Evolutionary conservation across 2,329 filamentous ascomycete species (phyloP).

Genomic region (Capronia coronata): DNA sequence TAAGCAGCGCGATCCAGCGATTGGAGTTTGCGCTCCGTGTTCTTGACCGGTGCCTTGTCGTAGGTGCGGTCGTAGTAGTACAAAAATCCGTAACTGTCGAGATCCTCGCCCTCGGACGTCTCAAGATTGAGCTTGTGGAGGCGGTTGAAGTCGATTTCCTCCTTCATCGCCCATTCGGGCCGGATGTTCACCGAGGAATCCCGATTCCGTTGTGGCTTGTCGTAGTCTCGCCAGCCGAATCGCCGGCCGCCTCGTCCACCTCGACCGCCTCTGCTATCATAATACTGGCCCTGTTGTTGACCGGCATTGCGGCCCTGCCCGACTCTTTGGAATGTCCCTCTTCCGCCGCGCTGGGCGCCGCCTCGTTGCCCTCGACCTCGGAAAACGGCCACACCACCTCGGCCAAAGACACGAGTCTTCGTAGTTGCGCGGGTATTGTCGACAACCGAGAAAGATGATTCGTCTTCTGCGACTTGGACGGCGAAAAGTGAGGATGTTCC

Average conservation of each 20-base stretch:
- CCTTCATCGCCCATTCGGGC: slow-evolving; percentile 87
- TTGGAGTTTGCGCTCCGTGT: slow-evolving; percentile 64
- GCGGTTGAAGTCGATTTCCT: slow-evolving; percentile 98
- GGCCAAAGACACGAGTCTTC: slow-evolving; percentile 73
- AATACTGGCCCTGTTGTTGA: slow-evolving; percentile 56
- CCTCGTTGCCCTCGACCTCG: slow-evolving; percentile 70
- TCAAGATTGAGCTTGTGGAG: slow-evolving; percentile 94
- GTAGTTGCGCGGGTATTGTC: slow-evolving; percentile 84
- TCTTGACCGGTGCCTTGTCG: slow-evolving; percentile 89
- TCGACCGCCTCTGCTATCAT: slow-evolving; percentile 64
- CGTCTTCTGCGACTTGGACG: slow-evolving; percentile 86
- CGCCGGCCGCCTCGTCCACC: slow-evolving; percentile 72
- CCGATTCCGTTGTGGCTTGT: slow-evolving; percentile 93
- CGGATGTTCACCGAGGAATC: slow-evolving; percentile 96
- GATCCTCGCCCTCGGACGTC: slow-evolving; percentile 86
- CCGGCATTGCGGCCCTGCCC: slow-evolving; percentile 59
- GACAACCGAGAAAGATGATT: slow-evolving; percentile 95
- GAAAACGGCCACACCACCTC: slow-evolving; percentile 84
- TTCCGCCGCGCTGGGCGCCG: slow-evolving; percentile 59
- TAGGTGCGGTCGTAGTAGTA: slow-evolving; percentile 96
- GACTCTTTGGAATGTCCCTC: slow-evolving; percentile 65
- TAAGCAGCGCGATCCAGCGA: slow-evolving; percentile 91
- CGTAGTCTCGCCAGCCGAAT: slow-evolving; percentile 98
- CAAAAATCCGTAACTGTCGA: slow-evolving; percentile 93
- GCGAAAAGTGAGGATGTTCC: slow-evolving; percentile 82